Conservation (phyloP, 73 alveolate species). For the Blepharisma japonicum region DNA sequence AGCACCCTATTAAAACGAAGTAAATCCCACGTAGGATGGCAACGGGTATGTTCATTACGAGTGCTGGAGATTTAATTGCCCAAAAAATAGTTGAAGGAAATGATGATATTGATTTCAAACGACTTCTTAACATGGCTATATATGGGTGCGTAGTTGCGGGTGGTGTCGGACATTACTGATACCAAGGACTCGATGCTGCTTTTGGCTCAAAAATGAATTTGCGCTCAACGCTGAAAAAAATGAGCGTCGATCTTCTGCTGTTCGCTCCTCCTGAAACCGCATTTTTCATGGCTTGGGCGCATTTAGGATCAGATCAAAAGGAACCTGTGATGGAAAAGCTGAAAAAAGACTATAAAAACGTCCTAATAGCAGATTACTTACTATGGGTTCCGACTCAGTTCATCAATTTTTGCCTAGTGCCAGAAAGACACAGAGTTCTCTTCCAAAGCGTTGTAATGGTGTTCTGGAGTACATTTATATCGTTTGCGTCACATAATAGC, state of each 20-base stretch:
- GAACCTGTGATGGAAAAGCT: neutral
- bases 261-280: conserved; percentile 12
- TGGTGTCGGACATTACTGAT: neutral
- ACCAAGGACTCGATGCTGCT: neutral
- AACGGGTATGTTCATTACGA: neutral
- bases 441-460: neutral
- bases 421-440: neutral
- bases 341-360: neutral
- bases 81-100: neutral
- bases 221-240: neutral
- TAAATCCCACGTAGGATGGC: neutral
- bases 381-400: neutral
- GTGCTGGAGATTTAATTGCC: neutral
- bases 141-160: neutral
- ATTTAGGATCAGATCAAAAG: neutral
- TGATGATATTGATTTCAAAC: neutral
- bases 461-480: neutral
- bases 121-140: neutral
- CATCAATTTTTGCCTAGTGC: neutral
- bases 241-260: neutral
- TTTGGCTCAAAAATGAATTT: neutral
- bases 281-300: conserved; percentile 12
- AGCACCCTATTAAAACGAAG: neutral
- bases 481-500: neutral
- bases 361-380: neutral